Base-by-base conservation (phyloP, 768 basidiomycete genomes). In the Serendipita indica region DNA sequence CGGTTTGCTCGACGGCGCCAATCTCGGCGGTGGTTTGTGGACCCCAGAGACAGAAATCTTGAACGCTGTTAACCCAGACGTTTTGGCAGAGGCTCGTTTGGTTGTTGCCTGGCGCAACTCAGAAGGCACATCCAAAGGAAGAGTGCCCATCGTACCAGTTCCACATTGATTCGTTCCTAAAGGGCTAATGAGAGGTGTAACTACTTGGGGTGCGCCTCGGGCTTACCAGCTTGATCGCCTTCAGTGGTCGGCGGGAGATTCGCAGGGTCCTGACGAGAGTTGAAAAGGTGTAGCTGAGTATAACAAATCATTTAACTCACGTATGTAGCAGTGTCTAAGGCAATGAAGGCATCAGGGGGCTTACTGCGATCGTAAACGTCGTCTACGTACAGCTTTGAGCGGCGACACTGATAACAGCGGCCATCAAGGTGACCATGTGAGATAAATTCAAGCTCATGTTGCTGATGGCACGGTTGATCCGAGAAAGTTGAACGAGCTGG, bases 51-150 rank as follows among this genome's bases (percentile, higher is more conserved):
- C 62, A 63, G 20, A 63, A 63, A 57, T 63, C 62, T 60, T 49
- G 37, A n/a, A 62, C 27, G 25, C 39, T 46, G 57, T 62, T 62
- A 22, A 63, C 32, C 33, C 32, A 57, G 16, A 60, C 43, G 34
- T 52, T 58, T 60, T 72, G 70, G 60, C 70, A 73, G 58, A 61
- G 64, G 32, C 65, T 65, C 18, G 46, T 59, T 49, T 65, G 68
- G 39, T 62, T 64, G 28, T 66, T 60, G 32, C 60, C 58, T 2
- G 65, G 66, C 3, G 70, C 69, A 52, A 43, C n/a, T n/a, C n/a
- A n/a, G n/a, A n/a, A n/a, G n/a, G n/a, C n/a, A n/a, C n/a, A n/a
- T n/a, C n/a, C n/a, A n/a, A n/a, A n/a, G n/a, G n/a, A n/a, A n/a
- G n/a, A n/a, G n/a, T n/a, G n/a, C n/a, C n/a, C n/a, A n/a, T n/a